Evolutionary conservation across 768 basidiomycete genomes (phyloP), one percentile per base, ranked within the genome.

Genomic region (Phylloporus sp.): DNA sequence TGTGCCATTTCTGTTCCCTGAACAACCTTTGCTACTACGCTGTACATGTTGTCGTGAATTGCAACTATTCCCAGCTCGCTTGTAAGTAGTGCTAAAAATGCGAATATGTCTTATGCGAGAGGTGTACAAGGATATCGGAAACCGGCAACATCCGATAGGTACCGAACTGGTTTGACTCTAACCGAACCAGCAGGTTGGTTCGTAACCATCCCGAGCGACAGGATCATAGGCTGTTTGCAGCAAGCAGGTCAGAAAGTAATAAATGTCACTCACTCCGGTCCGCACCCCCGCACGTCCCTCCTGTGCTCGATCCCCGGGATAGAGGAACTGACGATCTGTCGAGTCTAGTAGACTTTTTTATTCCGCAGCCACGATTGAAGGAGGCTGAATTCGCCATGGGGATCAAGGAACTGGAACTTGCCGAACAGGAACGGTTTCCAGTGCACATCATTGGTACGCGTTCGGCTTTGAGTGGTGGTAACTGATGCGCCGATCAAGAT

Each of bases 11-110:
- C 48, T 61, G 46, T 61, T 49, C 42, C 49, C 42, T 49, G 33
- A 47, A 46, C 51, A 37, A 52, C 38, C 31, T 48, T 57, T 64
- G 37, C 33, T 52, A 46, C 51, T 42, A 43, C 44, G 52, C 38
- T 68, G 60, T 60, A 66, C 53, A 64, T 66, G 57, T 50, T 62
- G 50, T 60, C 53, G 39, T 51, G 48, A 49, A 37, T 60, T 48
- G 42, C 60, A 62, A 57, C 38, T 49, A 58, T 55, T 63, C 52
- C 48, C 53, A 52, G 51, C 34, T 36, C 39, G 11, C 40, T 43
- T 57, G 58, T 60, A n/a, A n/a, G n/a, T n/a, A 55, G 50, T 50
- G 38, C 44, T 39, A 43, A 50, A 61, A 46, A 44, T 18, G 50
- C 14, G 37, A 60, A 50, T 58, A 55, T 49, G 36, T 55, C 33